A percentile compares a stretch with the other conserved stretches of the same genome.
phyloP scores from a whole-genome alignment of 2,329 filamentous ascomycete species.

The Apiospora saccharicola region DNA sequence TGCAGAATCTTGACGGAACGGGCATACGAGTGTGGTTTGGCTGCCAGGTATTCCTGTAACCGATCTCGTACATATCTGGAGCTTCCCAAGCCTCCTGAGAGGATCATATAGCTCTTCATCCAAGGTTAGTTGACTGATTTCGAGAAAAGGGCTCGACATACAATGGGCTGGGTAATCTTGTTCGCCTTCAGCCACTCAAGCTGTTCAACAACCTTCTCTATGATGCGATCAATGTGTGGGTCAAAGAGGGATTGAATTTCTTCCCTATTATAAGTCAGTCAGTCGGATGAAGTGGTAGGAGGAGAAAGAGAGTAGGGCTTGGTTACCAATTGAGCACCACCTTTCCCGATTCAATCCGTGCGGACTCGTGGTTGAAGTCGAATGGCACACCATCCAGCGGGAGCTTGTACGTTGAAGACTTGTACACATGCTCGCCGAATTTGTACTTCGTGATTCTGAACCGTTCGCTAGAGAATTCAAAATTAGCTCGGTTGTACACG shows the following conservation, averaged over 20 bases:
- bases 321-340: constrained; percentile 49
- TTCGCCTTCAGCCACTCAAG: constrained; percentile 48
- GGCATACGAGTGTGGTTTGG: constrained; percentile 46
- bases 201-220: constrained; percentile 48
- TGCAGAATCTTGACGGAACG: constrained; percentile 48
- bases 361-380: constrained; percentile 46
- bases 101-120: constrained; percentile 49
- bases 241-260: constrained; percentile 55
- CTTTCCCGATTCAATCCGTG: constrained; percentile 49
- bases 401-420: constrained; percentile 50
- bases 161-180: constrained; percentile 44
- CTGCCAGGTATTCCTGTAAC: constrained; percentile 47
- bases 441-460: constrained; percentile 48
- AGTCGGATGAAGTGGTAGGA: neutral
- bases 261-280: constrained; percentile 38
- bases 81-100: constrained; percentile 55
- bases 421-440: constrained; percentile 54
- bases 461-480: constrained; percentile 39
- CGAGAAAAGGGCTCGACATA: constrained; percentile 33
- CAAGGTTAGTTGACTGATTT: constrained; percentile 26
- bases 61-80: constrained; percentile 54
- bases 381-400: constrained; percentile 52
- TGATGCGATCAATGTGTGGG: constrained; percentile 48
- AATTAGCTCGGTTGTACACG: too few species aligned
- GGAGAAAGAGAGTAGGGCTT: neutral